A percentile compares a stretch with the other conserved stretches of the same genome.
Conservation (phyloP, 2,329 filamentous ascomycete species). For the Phialocephala sp. region DNA sequence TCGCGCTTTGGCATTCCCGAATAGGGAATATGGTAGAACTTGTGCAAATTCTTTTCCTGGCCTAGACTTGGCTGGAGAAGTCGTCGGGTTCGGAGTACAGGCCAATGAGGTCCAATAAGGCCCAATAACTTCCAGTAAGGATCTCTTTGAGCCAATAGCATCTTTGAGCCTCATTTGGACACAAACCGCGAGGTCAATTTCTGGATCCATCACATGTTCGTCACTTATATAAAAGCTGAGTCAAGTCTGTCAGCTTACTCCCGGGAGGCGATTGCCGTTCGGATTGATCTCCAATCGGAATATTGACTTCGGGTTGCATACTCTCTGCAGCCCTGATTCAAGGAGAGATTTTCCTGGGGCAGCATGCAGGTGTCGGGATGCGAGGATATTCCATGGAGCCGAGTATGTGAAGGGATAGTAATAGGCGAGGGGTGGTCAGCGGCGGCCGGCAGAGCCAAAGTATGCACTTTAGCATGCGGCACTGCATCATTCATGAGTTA, state of each 20-base stretch:
- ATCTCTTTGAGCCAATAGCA: too few species aligned
- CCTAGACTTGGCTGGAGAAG: too few species aligned
- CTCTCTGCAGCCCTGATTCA: slow-evolving; percentile 1
- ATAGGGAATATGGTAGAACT: too few species aligned
- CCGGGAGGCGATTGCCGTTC: background rate
- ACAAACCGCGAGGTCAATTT: too few species aligned
- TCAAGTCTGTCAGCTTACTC: slow-evolving; percentile 3
- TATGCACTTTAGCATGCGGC: background rate
- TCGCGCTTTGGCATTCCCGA: too few species aligned
- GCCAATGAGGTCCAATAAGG: too few species aligned
- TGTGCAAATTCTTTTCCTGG: too few species aligned
- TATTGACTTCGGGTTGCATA: background rate
- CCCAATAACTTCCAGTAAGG: too few species aligned
- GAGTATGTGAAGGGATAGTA: background rate
- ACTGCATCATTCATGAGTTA: background rate
- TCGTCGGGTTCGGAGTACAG: too few species aligned
- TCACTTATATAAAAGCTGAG: background rate
- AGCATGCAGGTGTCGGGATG: background rate
- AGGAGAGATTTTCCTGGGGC: background rate
- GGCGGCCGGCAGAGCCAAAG: slow-evolving; percentile 2
- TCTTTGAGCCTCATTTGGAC: too few species aligned
- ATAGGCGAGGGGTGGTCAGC: background rate
- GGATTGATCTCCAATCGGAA: background rate
- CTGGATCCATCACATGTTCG: background rate
- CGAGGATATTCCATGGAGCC: background rate